These are phyloP conservation scores for Thalassiosira exigua DNA, from an alignment of 352 stramenopile genomes.

Conservation along the genomic window DNA sequence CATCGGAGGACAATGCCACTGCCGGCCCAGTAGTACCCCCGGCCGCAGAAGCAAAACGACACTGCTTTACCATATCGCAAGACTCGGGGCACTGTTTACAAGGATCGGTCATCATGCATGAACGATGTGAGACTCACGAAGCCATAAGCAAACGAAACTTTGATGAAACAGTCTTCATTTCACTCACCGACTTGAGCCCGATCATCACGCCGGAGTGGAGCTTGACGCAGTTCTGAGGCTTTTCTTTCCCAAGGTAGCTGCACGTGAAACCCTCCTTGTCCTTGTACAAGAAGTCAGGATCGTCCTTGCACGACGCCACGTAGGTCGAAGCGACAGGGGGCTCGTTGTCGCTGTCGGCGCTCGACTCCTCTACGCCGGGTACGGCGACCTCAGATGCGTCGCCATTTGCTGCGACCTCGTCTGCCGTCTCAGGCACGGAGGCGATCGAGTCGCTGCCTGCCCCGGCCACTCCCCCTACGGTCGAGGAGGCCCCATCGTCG, in stretches of 20 bases:
- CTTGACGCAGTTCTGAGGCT: constrained; percentile 44
- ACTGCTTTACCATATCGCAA: too few species aligned
- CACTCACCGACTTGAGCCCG: constrained; percentile 10
- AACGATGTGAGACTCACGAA: neutral
- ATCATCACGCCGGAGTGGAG: constrained; percentile 20
- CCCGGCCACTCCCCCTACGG: neutral
- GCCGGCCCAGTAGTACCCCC: too few species aligned
- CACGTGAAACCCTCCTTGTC: constrained; percentile 15
- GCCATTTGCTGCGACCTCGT: too few species aligned
- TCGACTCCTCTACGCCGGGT: too few species aligned
- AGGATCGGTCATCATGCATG: neutral
- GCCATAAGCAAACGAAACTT: too few species aligned
- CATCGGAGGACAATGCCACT: too few species aligned
- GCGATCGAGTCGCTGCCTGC: neutral
- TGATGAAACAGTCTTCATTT: neutral
- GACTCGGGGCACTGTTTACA: too few species aligned
- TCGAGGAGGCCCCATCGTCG: neutral
- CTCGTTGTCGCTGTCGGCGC: too few species aligned
- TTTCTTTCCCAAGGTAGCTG: constrained; percentile 28
- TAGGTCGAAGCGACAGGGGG: too few species aligned
- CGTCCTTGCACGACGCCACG: too few species aligned
- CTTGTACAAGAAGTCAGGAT: constrained; percentile 44
- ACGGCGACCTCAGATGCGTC: too few species aligned
- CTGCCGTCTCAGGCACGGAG: neutral
- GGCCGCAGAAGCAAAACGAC: too few species aligned